A percentile compares a stretch with the other conserved stretches of the same genome.
phyloP scores from a whole-genome alignment of 208 protist species.

The Wallacemonas sp. region DNA sequence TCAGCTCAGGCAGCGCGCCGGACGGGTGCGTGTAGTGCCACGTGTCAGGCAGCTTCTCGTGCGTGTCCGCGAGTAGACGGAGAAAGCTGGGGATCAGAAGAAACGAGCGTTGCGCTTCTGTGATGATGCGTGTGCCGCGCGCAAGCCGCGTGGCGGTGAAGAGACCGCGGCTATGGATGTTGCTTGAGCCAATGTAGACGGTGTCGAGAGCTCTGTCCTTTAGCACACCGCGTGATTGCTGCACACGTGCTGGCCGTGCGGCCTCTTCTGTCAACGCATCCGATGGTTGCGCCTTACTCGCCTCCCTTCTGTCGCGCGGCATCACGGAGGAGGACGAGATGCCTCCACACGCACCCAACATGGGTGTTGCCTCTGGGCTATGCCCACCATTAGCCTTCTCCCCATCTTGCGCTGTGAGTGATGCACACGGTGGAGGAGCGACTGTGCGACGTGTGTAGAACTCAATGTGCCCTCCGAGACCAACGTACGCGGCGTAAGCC shows the following conservation, averaged over 20 bases:
- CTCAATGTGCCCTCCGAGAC: slow-evolving; percentile 27
- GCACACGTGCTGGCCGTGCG: background rate
- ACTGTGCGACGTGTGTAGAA: slow-evolving; percentile 49
- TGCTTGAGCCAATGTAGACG: slow-evolving; percentile 63
- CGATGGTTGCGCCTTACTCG: no score
- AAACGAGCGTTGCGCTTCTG: slow-evolving; percentile 50
- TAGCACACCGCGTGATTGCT: slow-evolving; percentile 20
- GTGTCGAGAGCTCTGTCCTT: slow-evolving; percentile 33
- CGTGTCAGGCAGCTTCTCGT: slow-evolving; percentile 64
- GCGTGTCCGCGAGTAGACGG: slow-evolving; percentile 55
- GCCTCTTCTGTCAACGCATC: background rate
- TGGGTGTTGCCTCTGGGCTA: no score
- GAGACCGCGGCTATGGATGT: slow-evolving; percentile 68
- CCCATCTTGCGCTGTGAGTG: no score
- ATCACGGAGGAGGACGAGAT: no score
- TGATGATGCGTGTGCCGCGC: slow-evolving; percentile 61
- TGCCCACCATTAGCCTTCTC: no score
- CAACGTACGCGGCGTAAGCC: slow-evolving; percentile 55
- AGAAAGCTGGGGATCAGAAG: slow-evolving; percentile 49
- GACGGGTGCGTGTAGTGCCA: slow-evolving; percentile 79
- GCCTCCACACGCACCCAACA: no score
- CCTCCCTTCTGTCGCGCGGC: no score
- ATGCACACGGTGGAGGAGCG: slow-evolving; percentile 26
- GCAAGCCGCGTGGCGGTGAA: slow-evolving; percentile 40
- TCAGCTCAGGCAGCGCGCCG: slow-evolving; percentile 54